Evolutionary conservation across 352 stramenopile genomes (phyloP).

Genomic region (Phytophthora litchii): DNA sequence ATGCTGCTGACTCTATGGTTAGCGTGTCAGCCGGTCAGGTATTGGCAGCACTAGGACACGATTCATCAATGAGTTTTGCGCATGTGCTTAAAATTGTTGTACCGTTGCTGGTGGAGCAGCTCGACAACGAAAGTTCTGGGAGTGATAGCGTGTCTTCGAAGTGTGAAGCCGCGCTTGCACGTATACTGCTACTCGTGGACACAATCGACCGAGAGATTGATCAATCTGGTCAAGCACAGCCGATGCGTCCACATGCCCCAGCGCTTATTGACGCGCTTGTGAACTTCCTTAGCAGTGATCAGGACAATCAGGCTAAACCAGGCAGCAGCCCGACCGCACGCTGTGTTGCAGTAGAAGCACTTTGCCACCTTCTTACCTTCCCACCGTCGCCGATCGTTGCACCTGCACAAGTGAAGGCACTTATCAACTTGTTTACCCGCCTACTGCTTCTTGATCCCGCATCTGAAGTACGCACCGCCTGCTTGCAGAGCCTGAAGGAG

Average conservation of each 20-base stretch:
- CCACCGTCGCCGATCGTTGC: conserved; percentile 81
- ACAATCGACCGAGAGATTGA: conserved; percentile 86
- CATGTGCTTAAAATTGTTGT: conserved; percentile 76
- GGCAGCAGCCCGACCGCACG: conserved; percentile 55
- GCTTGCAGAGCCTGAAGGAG: conserved; percentile 67
- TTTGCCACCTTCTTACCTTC: conserved; percentile 80
- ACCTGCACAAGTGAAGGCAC: conserved; percentile 55
- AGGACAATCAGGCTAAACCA: conserved; percentile 22
- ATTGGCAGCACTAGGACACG: conserved; percentile 67
- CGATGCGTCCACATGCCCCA: conserved; percentile 75
- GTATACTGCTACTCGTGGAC: conserved; percentile 75
- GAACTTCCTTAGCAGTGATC: conserved; percentile 52
- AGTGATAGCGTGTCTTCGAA: conserved; percentile 51
- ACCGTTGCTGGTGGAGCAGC: conserved; percentile 69
- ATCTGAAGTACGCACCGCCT: conserved; percentile 70
- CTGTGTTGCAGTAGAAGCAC: conserved; percentile 64
- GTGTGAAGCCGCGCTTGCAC: conserved; percentile 70
- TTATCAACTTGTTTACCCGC: conserved; percentile 80
- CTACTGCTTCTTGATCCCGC: conserved; percentile 69
- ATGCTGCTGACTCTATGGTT: conserved; percentile 84
- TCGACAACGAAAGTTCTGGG: conserved; percentile 37
- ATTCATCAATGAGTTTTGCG: conserved; percentile 67
- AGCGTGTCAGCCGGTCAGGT: conserved; percentile 77
- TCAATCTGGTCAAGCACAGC: conserved; percentile 68
- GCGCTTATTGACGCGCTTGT: conserved; percentile 65